These are phyloP conservation scores for Leccinellum rugosiceps DNA, from an alignment of 768 basidiomycete species.

Conservation along the genomic window DNA sequence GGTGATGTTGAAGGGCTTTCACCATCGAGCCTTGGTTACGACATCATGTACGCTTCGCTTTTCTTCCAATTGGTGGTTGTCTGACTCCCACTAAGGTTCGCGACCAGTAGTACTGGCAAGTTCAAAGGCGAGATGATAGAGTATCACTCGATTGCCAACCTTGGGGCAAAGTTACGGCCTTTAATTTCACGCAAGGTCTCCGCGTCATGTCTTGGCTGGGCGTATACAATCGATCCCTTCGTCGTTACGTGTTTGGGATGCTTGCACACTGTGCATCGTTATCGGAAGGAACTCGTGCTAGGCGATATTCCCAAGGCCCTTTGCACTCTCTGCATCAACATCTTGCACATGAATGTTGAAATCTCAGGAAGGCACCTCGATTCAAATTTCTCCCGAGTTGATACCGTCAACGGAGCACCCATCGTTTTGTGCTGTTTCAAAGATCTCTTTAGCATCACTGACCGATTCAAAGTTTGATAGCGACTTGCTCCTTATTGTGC, in stretches of 20 bases:
- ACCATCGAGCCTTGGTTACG: slow-evolving; percentile 21
- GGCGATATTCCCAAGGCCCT: slow-evolving; percentile 28
- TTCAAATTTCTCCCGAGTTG: too few species aligned
- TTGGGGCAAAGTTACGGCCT: slow-evolving; percentile 17
- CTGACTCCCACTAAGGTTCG: slow-evolving; percentile 10
- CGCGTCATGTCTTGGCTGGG: slow-evolving; percentile 28
- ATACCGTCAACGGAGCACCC: too few species aligned
- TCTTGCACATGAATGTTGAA: slow-evolving; percentile 27
- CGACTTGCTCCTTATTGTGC: too few species aligned
- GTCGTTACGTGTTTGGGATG: slow-evolving; percentile 15
- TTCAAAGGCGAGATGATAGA: slow-evolving; percentile 24
- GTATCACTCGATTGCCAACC: slow-evolving; percentile 19
- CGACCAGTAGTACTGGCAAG: slow-evolving; percentile 22
- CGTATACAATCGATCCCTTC: slow-evolving; percentile 30
- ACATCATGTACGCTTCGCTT: slow-evolving; percentile 24
- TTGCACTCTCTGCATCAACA: slow-evolving; percentile 23
- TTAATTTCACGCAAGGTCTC: slow-evolving; percentile 22
- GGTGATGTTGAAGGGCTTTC: slow-evolving; percentile 18
- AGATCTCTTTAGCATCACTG: too few species aligned
- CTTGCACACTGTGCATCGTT: slow-evolving; percentile 17
- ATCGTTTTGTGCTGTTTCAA: too few species aligned
- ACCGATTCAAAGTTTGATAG: too few species aligned
- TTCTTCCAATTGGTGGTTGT: too few species aligned
- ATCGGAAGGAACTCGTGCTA: slow-evolving; percentile 28
- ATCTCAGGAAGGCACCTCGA: too few species aligned